Percentiles rank a stretch among this genome's conserved stretches.
Conservation (phyloP, 75 land plant genomes). For the Chamaecyparis obtusa region DNA sequence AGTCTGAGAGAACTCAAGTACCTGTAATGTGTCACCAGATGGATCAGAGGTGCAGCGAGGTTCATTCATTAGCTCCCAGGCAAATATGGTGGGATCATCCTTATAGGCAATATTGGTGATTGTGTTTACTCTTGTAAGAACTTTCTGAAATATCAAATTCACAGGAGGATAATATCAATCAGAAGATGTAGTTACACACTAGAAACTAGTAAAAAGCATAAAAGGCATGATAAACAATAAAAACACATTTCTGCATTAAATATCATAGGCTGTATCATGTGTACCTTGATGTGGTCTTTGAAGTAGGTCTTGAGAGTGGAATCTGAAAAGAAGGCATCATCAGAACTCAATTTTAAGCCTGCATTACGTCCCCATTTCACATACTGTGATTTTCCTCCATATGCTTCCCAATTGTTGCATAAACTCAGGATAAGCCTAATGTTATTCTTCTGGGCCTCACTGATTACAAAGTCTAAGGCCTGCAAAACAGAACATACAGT, state of each 20-base stretch:
- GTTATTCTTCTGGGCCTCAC: constrained; percentile 68
- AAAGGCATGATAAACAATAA: neutral
- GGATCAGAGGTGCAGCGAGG: constrained; percentile 74
- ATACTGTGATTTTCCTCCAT: constrained; percentile 91
- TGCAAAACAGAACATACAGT: constrained; percentile 18
- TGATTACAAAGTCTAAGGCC: constrained; percentile 87
- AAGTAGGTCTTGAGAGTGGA: constrained; percentile 56
- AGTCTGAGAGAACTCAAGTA: constrained; percentile 15
- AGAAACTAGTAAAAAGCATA: neutral
- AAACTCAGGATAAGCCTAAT: constrained; percentile 77
- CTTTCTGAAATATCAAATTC: constrained; percentile 30
- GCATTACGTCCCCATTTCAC: constrained; percentile 85
- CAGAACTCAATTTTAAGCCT: constrained; percentile 50
- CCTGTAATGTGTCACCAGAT: constrained; percentile 71
- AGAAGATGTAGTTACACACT: neutral
- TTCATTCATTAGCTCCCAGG: constrained; percentile 96
- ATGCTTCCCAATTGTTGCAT: constrained; percentile 80
- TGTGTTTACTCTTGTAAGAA: constrained; percentile 78
- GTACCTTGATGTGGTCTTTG: constrained; percentile 72
- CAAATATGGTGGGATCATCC: constrained; percentile 92
- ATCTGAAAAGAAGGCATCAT: constrained; percentile 82
- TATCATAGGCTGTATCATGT: neutral
- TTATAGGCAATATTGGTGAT: constrained; percentile 71
- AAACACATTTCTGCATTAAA: neutral
- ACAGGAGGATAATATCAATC: neutral